These are phyloP conservation scores for Trichoderma reesei DNA, from an alignment of 495 filamentous ascomycete species.

Conservation along the genomic window DNA sequence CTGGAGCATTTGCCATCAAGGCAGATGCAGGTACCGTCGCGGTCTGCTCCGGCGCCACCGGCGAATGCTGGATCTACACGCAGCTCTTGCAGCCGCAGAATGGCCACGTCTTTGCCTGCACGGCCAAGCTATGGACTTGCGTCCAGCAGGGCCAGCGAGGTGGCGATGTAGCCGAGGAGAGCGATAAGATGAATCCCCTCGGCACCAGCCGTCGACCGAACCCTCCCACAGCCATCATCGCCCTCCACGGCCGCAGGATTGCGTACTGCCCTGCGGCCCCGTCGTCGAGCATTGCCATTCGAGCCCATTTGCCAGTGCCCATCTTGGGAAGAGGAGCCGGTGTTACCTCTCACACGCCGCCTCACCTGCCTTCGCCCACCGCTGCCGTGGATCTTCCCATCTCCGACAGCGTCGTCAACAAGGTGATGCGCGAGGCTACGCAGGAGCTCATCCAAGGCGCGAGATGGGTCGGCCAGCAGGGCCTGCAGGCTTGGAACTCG, in stretches of 20 bases:
- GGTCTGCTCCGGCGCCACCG: constrained; percentile 68
- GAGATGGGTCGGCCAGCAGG: constrained; percentile 77
- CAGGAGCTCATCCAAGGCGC: constrained; percentile 87
- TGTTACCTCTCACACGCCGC: constrained; percentile 58
- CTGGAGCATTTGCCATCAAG: constrained; percentile 61
- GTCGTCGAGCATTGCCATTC: constrained; percentile 58
- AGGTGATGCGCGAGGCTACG: constrained; percentile 75
- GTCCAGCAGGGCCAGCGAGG: constrained; percentile 45
- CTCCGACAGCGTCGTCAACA: constrained; percentile 71
- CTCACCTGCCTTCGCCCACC: constrained; percentile 62
- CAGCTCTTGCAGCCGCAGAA: constrained; percentile 24
- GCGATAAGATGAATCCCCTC: constrained; percentile 27
- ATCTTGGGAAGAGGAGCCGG: constrained; percentile 50
- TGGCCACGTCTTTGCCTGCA: constrained; percentile 44
- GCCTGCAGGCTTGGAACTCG: constrained; percentile 75
- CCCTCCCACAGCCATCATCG: constrained; percentile 55
- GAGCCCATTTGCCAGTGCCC: constrained; percentile 43
- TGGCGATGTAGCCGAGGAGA: constrained; percentile 37
- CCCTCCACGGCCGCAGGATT: constrained; percentile 72
- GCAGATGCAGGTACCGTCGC: constrained; percentile 57
- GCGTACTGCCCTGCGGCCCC: constrained; percentile 70
- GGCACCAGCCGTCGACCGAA: constrained; percentile 21
- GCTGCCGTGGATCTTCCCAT: constrained; percentile 71
- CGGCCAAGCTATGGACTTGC: constrained; percentile 82
- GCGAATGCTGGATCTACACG: constrained; percentile 73